Conservation (phyloP, 495 filamentous ascomycete genomes). For the Podospora pseudoanserina region DNA sequence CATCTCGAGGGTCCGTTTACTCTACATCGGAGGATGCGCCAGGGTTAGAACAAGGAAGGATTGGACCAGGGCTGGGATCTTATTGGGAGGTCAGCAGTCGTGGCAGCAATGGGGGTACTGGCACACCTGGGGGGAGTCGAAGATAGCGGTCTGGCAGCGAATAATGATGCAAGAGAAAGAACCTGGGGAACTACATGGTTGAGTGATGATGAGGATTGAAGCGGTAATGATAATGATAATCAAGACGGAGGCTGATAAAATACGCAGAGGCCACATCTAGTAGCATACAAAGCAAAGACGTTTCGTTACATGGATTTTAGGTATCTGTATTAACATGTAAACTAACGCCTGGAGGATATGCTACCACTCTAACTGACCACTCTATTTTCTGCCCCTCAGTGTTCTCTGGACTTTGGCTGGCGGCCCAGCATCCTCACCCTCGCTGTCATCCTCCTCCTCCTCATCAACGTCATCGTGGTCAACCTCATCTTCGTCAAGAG, state of each 20-base stretch:
- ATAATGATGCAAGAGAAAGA: not conserved
- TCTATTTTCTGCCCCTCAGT: constrained; percentile 5
- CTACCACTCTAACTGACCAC: not conserved
- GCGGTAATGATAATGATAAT: not conserved
- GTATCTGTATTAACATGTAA: constrained; percentile 5
- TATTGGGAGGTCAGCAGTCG: not conserved
- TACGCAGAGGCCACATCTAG: too few relatives aligned
- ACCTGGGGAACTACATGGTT: not conserved
- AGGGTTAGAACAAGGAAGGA: not conserved
- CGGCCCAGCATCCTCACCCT: constrained; percentile 31
- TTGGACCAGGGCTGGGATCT: not conserved
- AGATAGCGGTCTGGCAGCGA: not conserved
- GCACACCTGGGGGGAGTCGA: not conserved
- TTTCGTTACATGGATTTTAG: not conserved
- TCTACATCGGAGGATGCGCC: not conserved
- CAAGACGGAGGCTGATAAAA: not conserved
- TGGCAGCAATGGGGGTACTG: not conserved
- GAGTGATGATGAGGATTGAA: not conserved
- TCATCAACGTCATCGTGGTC: constrained; percentile 40
- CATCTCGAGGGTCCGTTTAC: not conserved
- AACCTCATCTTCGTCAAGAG: constrained; percentile 38
- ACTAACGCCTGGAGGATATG: not conserved
- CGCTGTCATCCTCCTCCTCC: constrained; percentile 36
- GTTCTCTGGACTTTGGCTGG: constrained; percentile 37
- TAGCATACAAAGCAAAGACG: too few relatives aligned